Conservation (phyloP, 2,329 filamentous ascomycete species). For the Colletotrichum orbiculare region DNA sequence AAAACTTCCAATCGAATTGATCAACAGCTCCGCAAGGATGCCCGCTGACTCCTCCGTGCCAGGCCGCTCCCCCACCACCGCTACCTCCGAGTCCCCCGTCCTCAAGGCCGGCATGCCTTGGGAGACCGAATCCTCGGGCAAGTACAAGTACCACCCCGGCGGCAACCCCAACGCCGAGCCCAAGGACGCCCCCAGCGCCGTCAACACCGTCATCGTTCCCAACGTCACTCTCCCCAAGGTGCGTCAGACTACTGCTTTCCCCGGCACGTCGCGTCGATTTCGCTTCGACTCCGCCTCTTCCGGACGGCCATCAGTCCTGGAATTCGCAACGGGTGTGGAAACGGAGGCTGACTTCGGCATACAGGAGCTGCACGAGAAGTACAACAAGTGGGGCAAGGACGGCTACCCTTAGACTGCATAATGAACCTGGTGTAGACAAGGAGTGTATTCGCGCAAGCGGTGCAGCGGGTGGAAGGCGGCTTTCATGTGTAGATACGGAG, state of each 20-base stretch:
- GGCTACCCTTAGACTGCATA: constrained; percentile 70
- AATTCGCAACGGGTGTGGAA: too few relatives aligned
- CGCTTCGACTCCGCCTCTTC: background rate
- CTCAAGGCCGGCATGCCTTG: constrained; percentile 89
- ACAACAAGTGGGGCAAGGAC: constrained; percentile 99
- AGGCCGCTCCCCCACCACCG: constrained; percentile 86
- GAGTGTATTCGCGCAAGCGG: constrained; percentile 12
- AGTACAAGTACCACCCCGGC: constrained; percentile 85
- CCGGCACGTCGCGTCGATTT: background rate
- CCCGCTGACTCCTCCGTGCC: constrained; percentile 36
- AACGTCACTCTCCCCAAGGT: constrained; percentile 94
- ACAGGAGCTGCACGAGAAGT: constrained; percentile 92
- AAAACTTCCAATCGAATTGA: constrained; percentile 36
- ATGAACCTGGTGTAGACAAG: constrained; percentile 28
- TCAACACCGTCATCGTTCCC: constrained; percentile 95
- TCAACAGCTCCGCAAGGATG: background rate
- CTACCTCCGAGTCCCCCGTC: constrained; percentile 84
- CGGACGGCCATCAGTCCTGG: background rate
- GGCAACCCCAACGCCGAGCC: constrained; percentile 80
- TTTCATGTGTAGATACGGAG: constrained; percentile 38
- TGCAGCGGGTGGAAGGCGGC: constrained; percentile 22
- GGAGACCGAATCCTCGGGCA: constrained; percentile 74
- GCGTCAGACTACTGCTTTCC: constrained; percentile 43
- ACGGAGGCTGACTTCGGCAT: constrained; percentile 27
- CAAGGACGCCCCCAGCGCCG: constrained; percentile 91